phyloP scores from a whole-genome alignment of 2,329 filamentous ascomycete genomes.

The Amauroascus verrucosus region DNA sequence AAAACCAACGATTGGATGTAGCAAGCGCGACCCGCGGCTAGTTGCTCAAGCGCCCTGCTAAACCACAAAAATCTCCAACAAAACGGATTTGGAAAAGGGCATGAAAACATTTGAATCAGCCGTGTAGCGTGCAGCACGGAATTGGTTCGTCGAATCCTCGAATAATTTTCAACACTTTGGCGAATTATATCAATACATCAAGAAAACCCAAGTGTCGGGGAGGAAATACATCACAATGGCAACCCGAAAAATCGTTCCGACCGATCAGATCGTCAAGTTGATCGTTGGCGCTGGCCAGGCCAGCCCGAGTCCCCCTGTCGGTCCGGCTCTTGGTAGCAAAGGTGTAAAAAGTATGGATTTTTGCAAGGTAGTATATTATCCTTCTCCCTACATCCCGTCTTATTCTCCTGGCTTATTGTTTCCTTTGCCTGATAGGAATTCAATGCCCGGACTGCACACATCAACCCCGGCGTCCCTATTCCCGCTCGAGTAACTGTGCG shows the following conservation, averaged over 20 bases:
- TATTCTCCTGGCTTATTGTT: conserved; percentile 11
- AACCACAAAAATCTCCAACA: neutral
- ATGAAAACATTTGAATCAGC: neutral
- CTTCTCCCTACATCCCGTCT: neutral
- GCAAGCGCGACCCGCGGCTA: neutral
- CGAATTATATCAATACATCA: neutral
- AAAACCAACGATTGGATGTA: neutral
- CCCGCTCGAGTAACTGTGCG: conserved; percentile 86
- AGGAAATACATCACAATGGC: conserved; percentile 9
- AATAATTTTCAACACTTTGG: neutral
- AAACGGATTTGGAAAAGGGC: neutral
- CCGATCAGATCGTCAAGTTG: conserved; percentile 81
- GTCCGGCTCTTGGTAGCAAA: conserved; percentile 90
- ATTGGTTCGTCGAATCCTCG: neutral
- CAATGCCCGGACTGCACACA: conserved; percentile 85
- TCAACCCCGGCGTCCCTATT: conserved; percentile 70
- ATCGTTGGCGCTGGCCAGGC: conserved; percentile 95
- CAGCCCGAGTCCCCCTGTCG: conserved; percentile 87
- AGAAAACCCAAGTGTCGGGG: neutral
- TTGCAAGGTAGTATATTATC: conserved; percentile 62
- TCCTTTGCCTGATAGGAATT: conserved; percentile 60
- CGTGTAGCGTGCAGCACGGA: neutral
- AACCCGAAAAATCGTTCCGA: conserved; percentile 40
- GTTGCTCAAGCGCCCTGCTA: conserved; percentile 2
- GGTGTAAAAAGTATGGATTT: conserved; percentile 99